Conservation (phyloP, 2,329 filamentous ascomycete genomes). For the Alternaria alternata region DNA sequence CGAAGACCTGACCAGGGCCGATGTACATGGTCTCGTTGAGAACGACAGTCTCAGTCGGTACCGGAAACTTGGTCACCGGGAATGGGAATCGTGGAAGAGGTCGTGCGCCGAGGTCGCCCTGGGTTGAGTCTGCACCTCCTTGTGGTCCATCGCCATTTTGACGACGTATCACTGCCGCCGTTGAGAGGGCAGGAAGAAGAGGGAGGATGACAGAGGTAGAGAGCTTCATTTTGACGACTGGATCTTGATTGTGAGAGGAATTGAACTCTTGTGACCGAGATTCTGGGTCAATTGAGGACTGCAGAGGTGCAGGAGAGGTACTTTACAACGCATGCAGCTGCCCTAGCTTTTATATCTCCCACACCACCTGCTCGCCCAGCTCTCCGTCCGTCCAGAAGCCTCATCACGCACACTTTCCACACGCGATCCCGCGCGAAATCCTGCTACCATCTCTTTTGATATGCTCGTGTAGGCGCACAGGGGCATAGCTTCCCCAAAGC, state of each 20-base stretch:
- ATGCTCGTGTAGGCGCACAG: constrained; percentile 2
- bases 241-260: not conserved
- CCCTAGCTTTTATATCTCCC: constrained; percentile 9
- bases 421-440: not conserved
- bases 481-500: constrained; percentile 9
- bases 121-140: constrained; percentile 30
- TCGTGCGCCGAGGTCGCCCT: constrained; percentile 32
- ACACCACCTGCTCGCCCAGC: not conserved
- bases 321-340: not conserved
- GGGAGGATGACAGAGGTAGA: constrained; percentile 26
- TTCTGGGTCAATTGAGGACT: constrained; percentile 11
- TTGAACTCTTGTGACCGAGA: constrained; percentile 5
- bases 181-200: constrained; percentile 31
- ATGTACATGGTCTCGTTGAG: constrained; percentile 38
- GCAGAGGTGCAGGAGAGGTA: constrained; percentile 5
- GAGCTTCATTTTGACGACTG: constrained; percentile 27
- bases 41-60: constrained; percentile 35
- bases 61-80: constrained; percentile 31
- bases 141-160: constrained; percentile 35
- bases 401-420: not conserved
- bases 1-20: constrained; percentile 32
- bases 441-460: constrained; percentile 1
- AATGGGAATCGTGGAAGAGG: constrained; percentile 34
- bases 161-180: constrained; percentile 29
- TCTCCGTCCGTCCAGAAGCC: not conserved